Evolutionary conservation across 139 green algal species (phyloP).

Genomic region (Chlamydomonas sp.): DNA sequence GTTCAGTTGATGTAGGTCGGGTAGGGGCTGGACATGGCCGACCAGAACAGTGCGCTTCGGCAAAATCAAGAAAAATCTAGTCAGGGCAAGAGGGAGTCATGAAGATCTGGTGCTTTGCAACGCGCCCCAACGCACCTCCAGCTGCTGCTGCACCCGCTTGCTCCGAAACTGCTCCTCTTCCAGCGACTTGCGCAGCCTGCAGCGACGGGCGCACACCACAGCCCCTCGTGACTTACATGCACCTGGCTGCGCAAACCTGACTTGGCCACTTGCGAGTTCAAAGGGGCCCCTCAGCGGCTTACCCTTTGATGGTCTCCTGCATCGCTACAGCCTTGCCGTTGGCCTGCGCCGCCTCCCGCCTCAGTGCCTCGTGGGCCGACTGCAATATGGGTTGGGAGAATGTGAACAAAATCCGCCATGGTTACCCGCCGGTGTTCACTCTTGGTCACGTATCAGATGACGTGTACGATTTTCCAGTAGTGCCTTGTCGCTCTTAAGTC

Average conservation of each 20-base stretch:
- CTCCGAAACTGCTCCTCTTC: slow-evolving; percentile 16
- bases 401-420: too few species aligned
- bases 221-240: neutral
- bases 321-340: neutral
- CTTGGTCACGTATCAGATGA: too few species aligned
- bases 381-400: neutral
- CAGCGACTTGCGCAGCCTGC: slow-evolving; percentile 19
- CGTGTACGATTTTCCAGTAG: too few species aligned
- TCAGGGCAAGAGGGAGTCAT: neutral
- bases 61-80: too few species aligned
- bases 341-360: slow-evolving; percentile 1
- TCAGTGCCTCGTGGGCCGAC: neutral
- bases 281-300: neutral
- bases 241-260: neutral
- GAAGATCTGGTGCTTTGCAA: neutral
- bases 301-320: slow-evolving; percentile 23
- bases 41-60: too few species aligned
- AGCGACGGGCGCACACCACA: neutral
- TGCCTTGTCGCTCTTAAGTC: too few species aligned
- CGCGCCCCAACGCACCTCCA: neutral
- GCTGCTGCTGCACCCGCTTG: neutral
- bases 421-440: neutral
- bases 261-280: neutral
- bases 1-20: too few species aligned
- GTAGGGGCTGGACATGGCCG: too few species aligned